A percentile compares a stretch with the other conserved stretches of the same genome.
These are phyloP conservation scores for Cinnamomum micranthum DNA, from an alignment of 164 flowering plant species.

Conservation along the genomic window DNA sequence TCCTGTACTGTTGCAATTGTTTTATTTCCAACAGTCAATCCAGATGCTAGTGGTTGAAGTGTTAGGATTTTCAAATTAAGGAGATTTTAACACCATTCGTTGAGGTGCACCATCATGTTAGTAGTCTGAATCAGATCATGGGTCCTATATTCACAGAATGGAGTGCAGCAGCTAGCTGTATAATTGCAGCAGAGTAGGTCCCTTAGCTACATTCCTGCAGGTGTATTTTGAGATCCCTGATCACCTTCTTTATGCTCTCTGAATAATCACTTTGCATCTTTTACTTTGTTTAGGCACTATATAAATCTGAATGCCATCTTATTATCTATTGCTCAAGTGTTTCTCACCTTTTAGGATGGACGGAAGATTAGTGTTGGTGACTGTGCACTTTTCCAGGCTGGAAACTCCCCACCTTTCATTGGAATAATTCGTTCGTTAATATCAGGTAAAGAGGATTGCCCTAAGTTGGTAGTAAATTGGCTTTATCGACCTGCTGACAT, in stretches of 20 bases:
- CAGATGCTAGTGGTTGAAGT: too few species aligned
- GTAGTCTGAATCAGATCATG: too few species aligned
- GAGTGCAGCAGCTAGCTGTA: neutral
- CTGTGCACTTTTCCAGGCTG: conserved; percentile 90
- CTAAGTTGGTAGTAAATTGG: conserved; percentile 71
- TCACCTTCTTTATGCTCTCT: neutral
- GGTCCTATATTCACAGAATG: neutral
- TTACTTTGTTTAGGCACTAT: neutral
- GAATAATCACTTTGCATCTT: neutral
- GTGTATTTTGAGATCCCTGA: neutral
- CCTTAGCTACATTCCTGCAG: neutral
- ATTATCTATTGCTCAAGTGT: conserved; percentile 1
- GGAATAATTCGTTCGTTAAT: conserved; percentile 66
- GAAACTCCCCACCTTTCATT: conserved; percentile 68
- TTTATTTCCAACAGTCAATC: too few species aligned
- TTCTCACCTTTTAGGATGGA: conserved; percentile 57
- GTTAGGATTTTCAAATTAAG: too few species aligned
- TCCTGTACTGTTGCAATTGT: too few species aligned
- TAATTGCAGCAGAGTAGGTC: neutral
- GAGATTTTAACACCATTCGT: too few species aligned
- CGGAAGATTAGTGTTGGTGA: conserved; percentile 83
- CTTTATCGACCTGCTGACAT: conserved; percentile 87
- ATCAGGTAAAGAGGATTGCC: conserved; percentile 36
- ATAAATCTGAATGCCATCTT: neutral
- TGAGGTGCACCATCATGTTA: too few species aligned